Percentiles rank a stretch among this genome's conserved stretches.
Evolutionary conservation across 2,329 filamentous ascomycete genomes (phyloP).

Genomic region (Fusarium tuaranense): DNA sequence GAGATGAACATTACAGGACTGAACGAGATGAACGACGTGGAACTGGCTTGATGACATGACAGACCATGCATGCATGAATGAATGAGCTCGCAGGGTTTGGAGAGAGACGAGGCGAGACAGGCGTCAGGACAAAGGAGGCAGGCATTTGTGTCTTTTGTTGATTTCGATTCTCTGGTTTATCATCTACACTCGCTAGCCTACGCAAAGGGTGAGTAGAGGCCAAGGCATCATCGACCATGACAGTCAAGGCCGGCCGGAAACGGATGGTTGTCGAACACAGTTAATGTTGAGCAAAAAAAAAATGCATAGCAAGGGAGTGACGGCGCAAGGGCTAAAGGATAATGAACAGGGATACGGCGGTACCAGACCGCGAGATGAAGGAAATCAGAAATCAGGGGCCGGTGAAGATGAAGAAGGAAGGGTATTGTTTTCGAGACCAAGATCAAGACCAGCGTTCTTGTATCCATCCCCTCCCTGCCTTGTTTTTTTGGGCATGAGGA

Average conservation of each 20-base stretch:
- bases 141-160: constrained; percentile 12
- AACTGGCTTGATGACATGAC: constrained; percentile 36
- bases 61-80: background rate
- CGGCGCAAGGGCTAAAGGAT: constrained; percentile 36
- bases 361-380: constrained; percentile 3
- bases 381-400: background rate
- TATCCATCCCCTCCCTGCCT: background rate
- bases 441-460: background rate
- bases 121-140: constrained; percentile 12
- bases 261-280: constrained; percentile 21
- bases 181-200: constrained; percentile 19
- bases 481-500: background rate
- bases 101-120: constrained; percentile 1
- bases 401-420: background rate
- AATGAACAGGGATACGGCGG: background rate
- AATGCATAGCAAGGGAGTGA: constrained; percentile 46
- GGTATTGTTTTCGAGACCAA: background rate
- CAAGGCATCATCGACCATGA: constrained; percentile 1
- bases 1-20: constrained; percentile 58
- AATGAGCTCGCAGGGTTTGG: background rate
- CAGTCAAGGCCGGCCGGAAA: constrained; percentile 9
- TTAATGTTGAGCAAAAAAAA: constrained; percentile 7
- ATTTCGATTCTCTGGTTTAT: constrained; percentile 24
- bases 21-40: constrained; percentile 54
- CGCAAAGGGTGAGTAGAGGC: constrained; percentile 6